Conservation (phyloP, 306 rosid genomes). For the Prosopis cineraria region DNA sequence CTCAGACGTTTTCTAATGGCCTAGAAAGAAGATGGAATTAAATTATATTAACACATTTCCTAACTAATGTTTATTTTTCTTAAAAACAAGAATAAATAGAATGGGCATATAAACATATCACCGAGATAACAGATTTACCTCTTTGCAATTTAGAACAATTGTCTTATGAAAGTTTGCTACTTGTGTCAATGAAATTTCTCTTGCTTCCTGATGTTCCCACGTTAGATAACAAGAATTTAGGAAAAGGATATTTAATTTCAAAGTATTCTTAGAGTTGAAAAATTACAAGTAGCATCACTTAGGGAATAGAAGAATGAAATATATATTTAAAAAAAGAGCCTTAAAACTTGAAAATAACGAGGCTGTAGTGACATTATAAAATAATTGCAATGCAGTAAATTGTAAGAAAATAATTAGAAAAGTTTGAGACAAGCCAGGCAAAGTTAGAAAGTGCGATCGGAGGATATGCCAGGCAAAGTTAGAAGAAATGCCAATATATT, state of each 20-base stretch:
- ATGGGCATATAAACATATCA: constrained; percentile 48
- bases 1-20: too few relatives aligned
- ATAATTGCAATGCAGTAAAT: neutral
- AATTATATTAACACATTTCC: too few relatives aligned
- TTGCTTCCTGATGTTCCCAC: constrained; percentile 62
- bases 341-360: neutral
- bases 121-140: too few relatives aligned
- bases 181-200: constrained; percentile 68
- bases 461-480: neutral
- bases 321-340: too few relatives aligned
- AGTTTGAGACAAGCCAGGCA: neutral
- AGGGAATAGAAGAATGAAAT: neutral
- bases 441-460: neutral
- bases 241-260: too few relatives aligned
- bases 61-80: neutral
- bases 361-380: neutral
- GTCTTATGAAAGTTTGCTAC: constrained; percentile 58
- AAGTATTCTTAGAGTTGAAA: too few relatives aligned
- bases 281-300: neutral
- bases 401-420: neutral
- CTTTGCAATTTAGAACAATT: constrained; percentile 56
- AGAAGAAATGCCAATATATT: neutral
- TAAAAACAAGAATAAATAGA: neutral
- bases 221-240: constrained; percentile 21
- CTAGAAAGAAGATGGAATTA: too few relatives aligned